These are phyloP conservation scores for Penicillium angulare DNA, from an alignment of 495 filamentous ascomycete species.

Conservation along the genomic window DNA sequence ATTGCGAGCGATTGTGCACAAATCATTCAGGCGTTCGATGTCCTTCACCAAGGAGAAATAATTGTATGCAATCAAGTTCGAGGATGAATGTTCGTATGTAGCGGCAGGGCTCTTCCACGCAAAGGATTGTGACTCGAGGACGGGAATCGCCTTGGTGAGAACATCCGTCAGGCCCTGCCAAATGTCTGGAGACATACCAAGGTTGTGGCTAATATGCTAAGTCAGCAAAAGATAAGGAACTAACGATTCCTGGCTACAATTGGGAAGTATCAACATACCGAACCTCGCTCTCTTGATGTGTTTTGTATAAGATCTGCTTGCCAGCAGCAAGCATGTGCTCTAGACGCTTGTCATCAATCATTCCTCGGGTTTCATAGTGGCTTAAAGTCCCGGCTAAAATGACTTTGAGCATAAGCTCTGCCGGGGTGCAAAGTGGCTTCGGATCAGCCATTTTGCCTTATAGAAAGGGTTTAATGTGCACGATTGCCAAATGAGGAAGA, in stretches of 20 bases:
- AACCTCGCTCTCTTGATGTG: slow-evolving; percentile 51
- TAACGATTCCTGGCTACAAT: no score
- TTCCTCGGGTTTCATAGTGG: slow-evolving; percentile 50
- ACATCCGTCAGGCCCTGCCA: slow-evolving; percentile 68
- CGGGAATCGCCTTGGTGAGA: slow-evolving; percentile 58
- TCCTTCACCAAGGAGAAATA: slow-evolving; percentile 74
- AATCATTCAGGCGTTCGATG: slow-evolving; percentile 77
- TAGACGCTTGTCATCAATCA: slow-evolving; percentile 51
- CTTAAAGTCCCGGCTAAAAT: slow-evolving; percentile 46
- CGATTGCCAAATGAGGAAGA: not conserved
- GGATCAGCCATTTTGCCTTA: slow-evolving; percentile 29
- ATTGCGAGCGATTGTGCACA: slow-evolving; percentile 83
- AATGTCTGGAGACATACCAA: slow-evolving; percentile 59
- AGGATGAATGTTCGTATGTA: slow-evolving; percentile 55
- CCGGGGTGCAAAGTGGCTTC: slow-evolving; percentile 45
- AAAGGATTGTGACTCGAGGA: slow-evolving; percentile 61
- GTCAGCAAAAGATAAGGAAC: slow-evolving; percentile 4
- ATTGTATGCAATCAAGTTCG: slow-evolving; percentile 76
- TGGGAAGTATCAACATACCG: slow-evolving; percentile 30
- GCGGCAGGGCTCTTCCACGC: slow-evolving; percentile 57
- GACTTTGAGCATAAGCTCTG: slow-evolving; percentile 51
- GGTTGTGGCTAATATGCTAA: slow-evolving; percentile 32
- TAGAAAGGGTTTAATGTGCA: not conserved
- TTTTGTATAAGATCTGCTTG: slow-evolving; percentile 51
- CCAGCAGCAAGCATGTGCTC: slow-evolving; percentile 50